A percentile compares a stretch with the other conserved stretches of the same genome.
Conservation (phyloP, 768 basidiomycete genomes). For the Lentinula guzmanii region DNA sequence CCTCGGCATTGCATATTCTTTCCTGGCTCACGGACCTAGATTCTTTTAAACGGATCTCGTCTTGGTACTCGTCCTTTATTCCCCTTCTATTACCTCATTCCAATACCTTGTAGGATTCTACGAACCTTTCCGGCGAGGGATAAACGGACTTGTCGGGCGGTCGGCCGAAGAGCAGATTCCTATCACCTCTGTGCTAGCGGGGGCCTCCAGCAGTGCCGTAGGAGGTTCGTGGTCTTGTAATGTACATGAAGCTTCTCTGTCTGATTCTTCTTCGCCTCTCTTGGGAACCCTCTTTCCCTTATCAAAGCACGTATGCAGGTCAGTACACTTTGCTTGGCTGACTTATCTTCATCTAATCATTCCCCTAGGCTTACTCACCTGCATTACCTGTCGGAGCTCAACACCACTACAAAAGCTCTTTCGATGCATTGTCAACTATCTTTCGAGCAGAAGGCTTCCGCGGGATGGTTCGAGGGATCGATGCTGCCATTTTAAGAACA, state of each 20-base stretch:
- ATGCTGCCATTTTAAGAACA: slow-evolving; percentile 89
- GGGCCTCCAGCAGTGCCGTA: slow-evolving; percentile 84
- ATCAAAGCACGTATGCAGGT: slow-evolving; percentile 99
- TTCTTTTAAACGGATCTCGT: slow-evolving; percentile 87
- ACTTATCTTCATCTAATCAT: neutral
- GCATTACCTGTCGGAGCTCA: slow-evolving; percentile 92
- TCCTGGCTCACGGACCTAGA: slow-evolving; percentile 35
- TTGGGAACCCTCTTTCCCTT: slow-evolving; percentile 90
- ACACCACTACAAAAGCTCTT: slow-evolving; percentile 82
- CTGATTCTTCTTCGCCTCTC: slow-evolving; percentile 24
- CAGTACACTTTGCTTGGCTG: slow-evolving; percentile 8
- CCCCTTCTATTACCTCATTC: neutral
- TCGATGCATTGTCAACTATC: slow-evolving; percentile 78
- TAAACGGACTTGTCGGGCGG: slow-evolving; percentile 68
- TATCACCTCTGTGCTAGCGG: slow-evolving; percentile 76
- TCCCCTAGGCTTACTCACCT: slow-evolving; percentile 81
- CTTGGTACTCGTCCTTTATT: slow-evolving; percentile 46
- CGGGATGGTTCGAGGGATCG: slow-evolving; percentile 86
- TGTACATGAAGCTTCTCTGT: neutral
- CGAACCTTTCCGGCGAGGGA: slow-evolving; percentile 74
- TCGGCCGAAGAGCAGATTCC: slow-evolving; percentile 61
- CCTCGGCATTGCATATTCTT: neutral
- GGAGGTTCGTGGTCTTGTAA: slow-evolving; percentile 52
- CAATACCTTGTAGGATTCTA: slow-evolving; percentile 70
- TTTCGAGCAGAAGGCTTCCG: slow-evolving; percentile 69